Conservation (phyloP, 257 asterid genomes). For the Lithospermum erythrorhizon region DNA sequence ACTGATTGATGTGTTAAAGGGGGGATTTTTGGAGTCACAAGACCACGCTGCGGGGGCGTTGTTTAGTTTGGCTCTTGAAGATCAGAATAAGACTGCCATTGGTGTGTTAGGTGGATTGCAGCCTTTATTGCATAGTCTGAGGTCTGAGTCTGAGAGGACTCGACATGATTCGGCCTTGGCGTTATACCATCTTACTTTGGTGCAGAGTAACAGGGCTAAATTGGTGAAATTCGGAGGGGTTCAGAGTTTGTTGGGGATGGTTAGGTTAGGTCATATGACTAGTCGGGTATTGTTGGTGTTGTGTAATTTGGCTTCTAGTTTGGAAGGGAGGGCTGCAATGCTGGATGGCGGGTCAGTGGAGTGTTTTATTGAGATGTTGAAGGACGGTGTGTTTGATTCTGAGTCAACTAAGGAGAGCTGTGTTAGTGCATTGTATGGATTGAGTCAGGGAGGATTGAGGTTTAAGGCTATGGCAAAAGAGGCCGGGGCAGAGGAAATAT, state of each 20-base stretch:
- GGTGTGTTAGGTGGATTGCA: conserved; percentile 89
- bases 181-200: conserved; percentile 63
- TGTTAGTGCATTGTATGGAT: conserved; percentile 51
- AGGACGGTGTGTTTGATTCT: conserved; percentile 34
- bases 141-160: conserved; percentile 70
- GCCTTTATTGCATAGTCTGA: conserved; percentile 66
- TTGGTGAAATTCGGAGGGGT: conserved; percentile 71
- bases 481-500: conserved; percentile 61
- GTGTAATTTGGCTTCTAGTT: conserved; percentile 59
- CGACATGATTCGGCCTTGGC: conserved; percentile 85
- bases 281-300: conserved; percentile 52
- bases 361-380: conserved; percentile 45
- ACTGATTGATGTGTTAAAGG: conserved; percentile 51
- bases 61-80: conserved; percentile 80
- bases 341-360: conserved; percentile 56
- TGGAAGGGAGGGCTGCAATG: conserved; percentile 75
- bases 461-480: conserved; percentile 86
- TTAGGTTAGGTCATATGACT: conserved; percentile 48
- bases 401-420: conserved; percentile 48
- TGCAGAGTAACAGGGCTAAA: conserved; percentile 74
- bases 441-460: conserved; percentile 88
- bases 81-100: conserved; percentile 76
- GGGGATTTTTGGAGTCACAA: conserved; percentile 58
- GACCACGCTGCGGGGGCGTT: conserved; percentile 96
- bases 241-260: conserved; percentile 55